Evolutionary conservation across 2,329 filamentous ascomycete species (phyloP).

Genomic region (Alternaria atra): DNA sequence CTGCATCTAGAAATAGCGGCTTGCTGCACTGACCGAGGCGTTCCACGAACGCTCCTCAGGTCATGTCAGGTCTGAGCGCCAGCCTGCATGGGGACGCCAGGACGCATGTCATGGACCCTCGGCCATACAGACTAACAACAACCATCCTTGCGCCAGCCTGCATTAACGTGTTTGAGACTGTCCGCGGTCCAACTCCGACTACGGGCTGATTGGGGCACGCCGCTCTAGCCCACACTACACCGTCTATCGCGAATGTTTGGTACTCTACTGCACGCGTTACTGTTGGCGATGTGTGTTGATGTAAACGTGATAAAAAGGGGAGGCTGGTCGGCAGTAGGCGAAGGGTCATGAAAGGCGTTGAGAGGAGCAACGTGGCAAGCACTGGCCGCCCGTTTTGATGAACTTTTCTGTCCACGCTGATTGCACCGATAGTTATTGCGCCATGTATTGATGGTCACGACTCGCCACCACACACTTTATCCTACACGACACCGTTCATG

Average conservation of each 20-base stretch:
- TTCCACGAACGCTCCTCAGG: slow-evolving; percentile 6
- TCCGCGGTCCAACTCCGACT: slow-evolving; percentile 1
- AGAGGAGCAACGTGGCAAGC: slow-evolving; percentile 5
- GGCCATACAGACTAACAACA: slow-evolving; percentile 1
- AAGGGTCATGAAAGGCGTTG: neutral
- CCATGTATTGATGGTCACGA: slow-evolving; percentile 18
- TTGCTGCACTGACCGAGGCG: neutral
- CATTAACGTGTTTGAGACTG: slow-evolving; percentile 17
- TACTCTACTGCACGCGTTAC: slow-evolving; percentile 18
- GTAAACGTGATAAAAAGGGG: slow-evolving; percentile 6
- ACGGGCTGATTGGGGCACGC: slow-evolving; percentile 3
- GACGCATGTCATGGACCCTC: slow-evolving; percentile 13
- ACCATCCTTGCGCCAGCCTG: slow-evolving; percentile 6
- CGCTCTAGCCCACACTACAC: slow-evolving; percentile 4
- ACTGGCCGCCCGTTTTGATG: neutral
- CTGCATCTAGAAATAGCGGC: slow-evolving; percentile 4
- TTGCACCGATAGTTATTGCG: slow-evolving; percentile 8
- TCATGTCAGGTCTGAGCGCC: neutral
- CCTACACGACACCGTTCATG: slow-evolving; percentile 2
- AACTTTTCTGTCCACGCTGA: neutral
- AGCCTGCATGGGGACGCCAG: neutral
- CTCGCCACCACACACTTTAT: slow-evolving; percentile 9
- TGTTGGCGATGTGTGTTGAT: slow-evolving; percentile 3
- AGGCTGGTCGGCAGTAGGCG: neutral
- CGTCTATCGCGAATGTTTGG: slow-evolving; percentile 17